phyloP scores from a whole-genome alignment of 139 green algal genomes.

The Gonium pectorale region DNA sequence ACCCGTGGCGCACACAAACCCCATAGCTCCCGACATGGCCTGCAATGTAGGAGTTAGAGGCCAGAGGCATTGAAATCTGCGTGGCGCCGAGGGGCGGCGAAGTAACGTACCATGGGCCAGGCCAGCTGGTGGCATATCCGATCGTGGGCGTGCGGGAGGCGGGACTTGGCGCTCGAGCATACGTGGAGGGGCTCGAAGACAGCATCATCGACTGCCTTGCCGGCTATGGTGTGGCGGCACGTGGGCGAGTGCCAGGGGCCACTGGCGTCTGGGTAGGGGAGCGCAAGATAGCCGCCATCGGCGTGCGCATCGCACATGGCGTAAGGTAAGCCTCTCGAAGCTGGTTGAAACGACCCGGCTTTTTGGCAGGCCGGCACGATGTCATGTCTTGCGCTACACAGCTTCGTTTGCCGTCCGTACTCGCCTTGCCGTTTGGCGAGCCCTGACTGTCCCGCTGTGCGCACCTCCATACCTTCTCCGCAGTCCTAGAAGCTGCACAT shows the following conservation, averaged over 20 bases:
- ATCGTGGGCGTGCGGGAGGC: constrained; percentile 80
- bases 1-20: background rate
- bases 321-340: constrained; percentile 72
- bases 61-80: constrained; percentile 54
- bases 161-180: constrained; percentile 80
- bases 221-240: constrained; percentile 55
- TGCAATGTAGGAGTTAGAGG: constrained; percentile 6
- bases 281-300: constrained; percentile 92
- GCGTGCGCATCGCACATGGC: constrained; percentile 89
- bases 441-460: too few relatives aligned
- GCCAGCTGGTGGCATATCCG: constrained; percentile 94
- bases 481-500: too few relatives aligned
- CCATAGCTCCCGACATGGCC: background rate
- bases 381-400: too few relatives aligned
- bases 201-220: constrained; percentile 72
- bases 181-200: constrained; percentile 94
- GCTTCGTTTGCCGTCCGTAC: too few relatives aligned
- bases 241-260: constrained; percentile 50
- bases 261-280: constrained; percentile 93
- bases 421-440: too few relatives aligned
- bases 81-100: constrained; percentile 79
- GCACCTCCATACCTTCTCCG: too few relatives aligned
- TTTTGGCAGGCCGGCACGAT: too few relatives aligned
- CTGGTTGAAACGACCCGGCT: too few relatives aligned
- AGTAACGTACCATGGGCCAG: constrained; percentile 92